A percentile compares a stretch with the other conserved stretches of the same genome.
phyloP scores from a whole-genome alignment of 805 yeast genomes.

The Candida manassasensis region DNA sequence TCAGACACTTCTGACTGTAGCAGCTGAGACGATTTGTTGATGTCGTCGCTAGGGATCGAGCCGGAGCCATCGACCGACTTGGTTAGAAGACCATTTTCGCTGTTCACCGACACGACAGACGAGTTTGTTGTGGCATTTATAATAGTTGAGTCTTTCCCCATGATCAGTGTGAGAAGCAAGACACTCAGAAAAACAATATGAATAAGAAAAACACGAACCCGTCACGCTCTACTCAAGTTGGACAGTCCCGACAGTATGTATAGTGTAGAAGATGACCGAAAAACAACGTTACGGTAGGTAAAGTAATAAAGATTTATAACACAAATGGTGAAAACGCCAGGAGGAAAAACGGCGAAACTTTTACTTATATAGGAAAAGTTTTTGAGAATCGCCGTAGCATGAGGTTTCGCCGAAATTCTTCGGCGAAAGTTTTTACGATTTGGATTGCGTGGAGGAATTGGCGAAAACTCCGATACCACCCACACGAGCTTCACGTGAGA shows the following conservation, averaged over 20 bases:
- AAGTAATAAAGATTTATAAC: too few relatives aligned
- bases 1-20: slow-evolving; percentile 5
- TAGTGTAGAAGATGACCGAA: too few relatives aligned
- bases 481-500: too few relatives aligned
- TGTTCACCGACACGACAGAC: background rate
- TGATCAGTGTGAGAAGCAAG: background rate
- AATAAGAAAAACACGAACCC: background rate
- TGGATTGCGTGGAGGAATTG: too few relatives aligned
- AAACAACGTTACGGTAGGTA: too few relatives aligned
- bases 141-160: slow-evolving; percentile 1
- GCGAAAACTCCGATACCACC: too few relatives aligned
- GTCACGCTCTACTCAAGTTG: too few relatives aligned
- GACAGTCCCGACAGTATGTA: too few relatives aligned
- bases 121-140: slow-evolving; percentile 1
- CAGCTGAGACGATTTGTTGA: too few relatives aligned
- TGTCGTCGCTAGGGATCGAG: background rate
- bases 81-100: background rate
- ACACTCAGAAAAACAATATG: background rate
- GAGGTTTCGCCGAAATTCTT: slow-evolving; percentile 6
- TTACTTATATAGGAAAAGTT: background rate
- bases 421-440: background rate
- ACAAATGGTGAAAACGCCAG: background rate
- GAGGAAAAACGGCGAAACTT: background rate
- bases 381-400: background rate
- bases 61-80: slow-evolving; percentile 1